Base-by-base conservation (phyloP, 352 stramenopile genomes). In the Globisporangium camurandrum region DNA sequence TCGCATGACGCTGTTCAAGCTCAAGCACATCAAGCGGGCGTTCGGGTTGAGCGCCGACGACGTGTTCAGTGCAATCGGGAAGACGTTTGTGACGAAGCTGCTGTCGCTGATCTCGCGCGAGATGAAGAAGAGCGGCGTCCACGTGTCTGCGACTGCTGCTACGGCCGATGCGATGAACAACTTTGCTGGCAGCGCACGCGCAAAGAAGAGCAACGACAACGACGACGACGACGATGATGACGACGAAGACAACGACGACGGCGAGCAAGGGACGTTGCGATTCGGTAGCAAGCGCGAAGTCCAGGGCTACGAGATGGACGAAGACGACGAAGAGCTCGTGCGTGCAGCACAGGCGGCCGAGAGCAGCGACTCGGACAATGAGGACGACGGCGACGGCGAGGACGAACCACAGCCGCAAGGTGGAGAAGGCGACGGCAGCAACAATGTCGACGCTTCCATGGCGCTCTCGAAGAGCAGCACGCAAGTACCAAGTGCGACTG, bases 11-110 rank as follows among this genome's bases (percentile, higher is more conserved):
- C 84, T 99, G 31, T 96, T 98, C 68, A 73, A 84, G 28, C 72
- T 91, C 20, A 93, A 97, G 71, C 71, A 96, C 45, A 99, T 99
- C 52, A 83, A 88, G 39, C 81, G 89, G 36, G 93, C 95, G 3
- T 99, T 99, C 71, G 90, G 91, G 20, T 67, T 99, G 41, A 82
- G 68, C 49, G 75, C 97, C n/a, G 80, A 98, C 14, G 81, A 97
- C 43, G 93, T 99, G 56, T 88, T 95, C 44, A 54, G 54, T 49
- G 78, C 85, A 45, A 79, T 99, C 9, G 81, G 84, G 17, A 72
- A 69, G 41, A 67, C 59, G 31, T 99, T 98, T 55, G 76, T 98
- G 12, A 70, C 79, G 26, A 97, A 96, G 60, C 64, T 99, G 36
- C 77, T 97, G n/a, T 76, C 76, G 28, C 61, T 98, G 23, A 97